Conservation (phyloP, 2,329 filamentous ascomycete genomes). For the Saccharata proteae region DNA sequence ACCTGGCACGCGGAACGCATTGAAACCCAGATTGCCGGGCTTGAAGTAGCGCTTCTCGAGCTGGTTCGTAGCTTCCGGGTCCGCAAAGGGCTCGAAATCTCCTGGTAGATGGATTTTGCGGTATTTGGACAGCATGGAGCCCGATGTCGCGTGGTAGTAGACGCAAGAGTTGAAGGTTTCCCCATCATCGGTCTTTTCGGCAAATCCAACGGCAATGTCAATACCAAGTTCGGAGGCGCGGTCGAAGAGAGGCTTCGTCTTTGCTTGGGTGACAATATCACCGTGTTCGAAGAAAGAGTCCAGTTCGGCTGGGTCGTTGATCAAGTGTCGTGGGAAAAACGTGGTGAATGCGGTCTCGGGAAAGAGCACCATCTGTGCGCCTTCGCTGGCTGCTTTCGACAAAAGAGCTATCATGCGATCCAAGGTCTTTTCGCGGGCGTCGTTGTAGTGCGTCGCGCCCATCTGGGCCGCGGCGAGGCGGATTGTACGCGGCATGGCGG, state of each 20-base stretch:
- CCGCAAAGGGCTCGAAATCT: conserved; percentile 20
- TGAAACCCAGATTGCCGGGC: conserved; percentile 39
- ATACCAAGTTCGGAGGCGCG: conserved; percentile 32
- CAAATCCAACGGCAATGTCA: conserved; percentile 42
- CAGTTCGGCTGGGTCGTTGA: conserved; percentile 31
- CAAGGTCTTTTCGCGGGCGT: conserved; percentile 28
- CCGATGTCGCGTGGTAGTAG: conserved; percentile 13
- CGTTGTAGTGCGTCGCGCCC: conserved; percentile 32
- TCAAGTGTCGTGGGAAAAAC: conserved; percentile 41
- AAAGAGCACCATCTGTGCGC: conserved; percentile 38
- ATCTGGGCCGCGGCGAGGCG: conserved; percentile 42
- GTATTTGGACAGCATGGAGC: conserved; percentile 14
- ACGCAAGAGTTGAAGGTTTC: conserved; percentile 15
- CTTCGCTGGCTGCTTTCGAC: conserved; percentile 28
- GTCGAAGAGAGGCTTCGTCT: conserved; percentile 36
- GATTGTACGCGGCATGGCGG: conserved; percentile 26
- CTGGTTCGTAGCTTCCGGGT: conserved; percentile 37
- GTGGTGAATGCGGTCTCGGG: conserved; percentile 43
- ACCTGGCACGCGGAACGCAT: conserved; percentile 32
- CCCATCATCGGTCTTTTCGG: conserved; percentile 32
- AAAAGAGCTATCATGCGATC: conserved; percentile 38
- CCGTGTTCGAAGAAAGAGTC: conserved; percentile 38
- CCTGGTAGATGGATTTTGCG: conserved; percentile 14
- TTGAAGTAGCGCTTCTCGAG: conserved; percentile 44
- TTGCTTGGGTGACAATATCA: conserved; percentile 27